These are phyloP conservation scores for Alternaria atra DNA, from an alignment of 2,329 filamentous ascomycete species.

Conservation along the genomic window DNA sequence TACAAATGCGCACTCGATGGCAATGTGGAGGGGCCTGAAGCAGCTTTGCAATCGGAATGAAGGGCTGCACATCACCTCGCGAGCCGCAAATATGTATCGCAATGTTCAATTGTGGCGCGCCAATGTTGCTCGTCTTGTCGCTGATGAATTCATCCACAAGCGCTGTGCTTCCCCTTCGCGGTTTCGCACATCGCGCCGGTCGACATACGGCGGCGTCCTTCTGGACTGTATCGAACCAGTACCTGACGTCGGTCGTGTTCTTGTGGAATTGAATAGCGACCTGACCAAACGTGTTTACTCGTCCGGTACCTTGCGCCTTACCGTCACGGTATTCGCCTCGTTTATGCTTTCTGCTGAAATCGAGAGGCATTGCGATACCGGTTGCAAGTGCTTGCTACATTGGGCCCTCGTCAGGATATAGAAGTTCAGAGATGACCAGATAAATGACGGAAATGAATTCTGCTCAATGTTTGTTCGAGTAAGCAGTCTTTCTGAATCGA, in stretches of 20 bases:
- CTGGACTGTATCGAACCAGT: conserved; percentile 29
- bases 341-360: conserved; percentile 11
- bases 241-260: conserved; percentile 23
- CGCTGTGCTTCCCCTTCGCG: neutral
- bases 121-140: neutral
- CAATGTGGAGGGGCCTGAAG: conserved; percentile 44
- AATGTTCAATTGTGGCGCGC: conserved; percentile 55
- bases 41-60: conserved; percentile 65
- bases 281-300: conserved; percentile 27
- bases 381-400: neutral
- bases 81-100: conserved; percentile 65
- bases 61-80: conserved; percentile 67
- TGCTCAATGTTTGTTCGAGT: neutral
- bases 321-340: conserved; percentile 17
- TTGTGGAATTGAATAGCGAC: conserved; percentile 29
- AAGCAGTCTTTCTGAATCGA: neutral
- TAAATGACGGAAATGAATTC: neutral
- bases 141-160: neutral
- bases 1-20: conserved; percentile 43
- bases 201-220: neutral
- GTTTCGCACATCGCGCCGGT: neutral
- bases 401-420: neutral
- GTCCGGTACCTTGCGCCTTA: conserved; percentile 17
- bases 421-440: neutral
- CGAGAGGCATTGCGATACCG: conserved; percentile 11